Evolutionary conservation across 2,329 filamentous ascomycete species (phyloP), one percentile per base, ranked within the genome.

Genomic region (Knufia fluminis): DNA sequence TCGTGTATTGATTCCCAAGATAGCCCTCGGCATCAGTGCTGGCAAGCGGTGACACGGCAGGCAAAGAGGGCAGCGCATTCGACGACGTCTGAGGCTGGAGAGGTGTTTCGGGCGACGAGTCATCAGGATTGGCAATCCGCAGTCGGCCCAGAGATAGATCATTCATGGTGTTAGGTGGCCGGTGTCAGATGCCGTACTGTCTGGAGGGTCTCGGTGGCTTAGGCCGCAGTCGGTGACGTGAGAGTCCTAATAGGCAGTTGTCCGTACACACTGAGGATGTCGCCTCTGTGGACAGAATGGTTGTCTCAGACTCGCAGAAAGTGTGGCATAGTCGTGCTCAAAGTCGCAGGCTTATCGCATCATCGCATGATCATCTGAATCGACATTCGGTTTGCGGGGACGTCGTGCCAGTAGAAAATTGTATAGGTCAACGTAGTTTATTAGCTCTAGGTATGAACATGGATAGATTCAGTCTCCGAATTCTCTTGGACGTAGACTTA

Each of bases 101-200:
- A 53, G 50, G 62, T 48, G 61, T 56, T 54, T 57, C 49, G 50
- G 59, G 51, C 53, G 72, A 72, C 53, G 79, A 76, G 70, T 92
- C 82, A 71, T 96, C 90, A 49, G 91, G 91, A 68, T 97, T 98
- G 61, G 92, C 91, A 68, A 98, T 97, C 67, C 91, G 87, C 68
- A 98, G 75, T 62, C 91, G 91, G 63, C 92, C 92, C 63, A 97
- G 78, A 63, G 88, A 87, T 72, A 90, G 86, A 64, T 59, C 57
- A 42, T 56, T 54, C 56, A 57, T 53, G 26, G 26, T 41, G 49
- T 14, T 17, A 35, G 16, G 14, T 28, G 35, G 17, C n/a, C 22
- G 17, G 28, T 46, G 22, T 45, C n/a, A n/a, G n/a, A n/a, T n/a
- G n/a, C n/a, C n/a, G n/a, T n/a, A n/a, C n/a, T n/a, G n/a, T n/a